Evolutionary conservation across 2,329 filamentous ascomycete species (phyloP).

Genomic region (Diaporthe batatas): DNA sequence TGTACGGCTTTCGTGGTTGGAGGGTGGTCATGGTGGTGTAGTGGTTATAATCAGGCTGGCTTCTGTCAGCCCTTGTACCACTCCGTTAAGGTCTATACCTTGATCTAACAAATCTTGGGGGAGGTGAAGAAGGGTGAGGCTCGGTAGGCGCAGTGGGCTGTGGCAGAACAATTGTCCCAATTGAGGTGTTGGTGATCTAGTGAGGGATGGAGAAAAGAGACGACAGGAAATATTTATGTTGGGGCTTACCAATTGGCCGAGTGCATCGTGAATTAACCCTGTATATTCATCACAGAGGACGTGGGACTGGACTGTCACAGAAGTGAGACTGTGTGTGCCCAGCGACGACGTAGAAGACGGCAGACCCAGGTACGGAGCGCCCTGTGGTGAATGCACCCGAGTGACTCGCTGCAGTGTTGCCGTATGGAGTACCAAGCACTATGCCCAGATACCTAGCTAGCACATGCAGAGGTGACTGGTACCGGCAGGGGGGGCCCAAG

Average conservation of each 20-base stretch:
- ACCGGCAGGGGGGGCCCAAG: constrained; percentile 1
- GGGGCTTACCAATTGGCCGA: constrained; percentile 5
- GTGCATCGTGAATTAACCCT: constrained; percentile 3
- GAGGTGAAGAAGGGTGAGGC: not conserved
- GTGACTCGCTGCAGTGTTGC: not conserved
- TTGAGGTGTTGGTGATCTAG: no score
- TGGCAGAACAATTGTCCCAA: not conserved
- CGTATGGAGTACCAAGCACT: not conserved
- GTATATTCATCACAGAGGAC: not conserved
- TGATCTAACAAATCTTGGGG: not conserved
- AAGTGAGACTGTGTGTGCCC: constrained; percentile 3
- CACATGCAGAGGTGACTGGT: not conserved
- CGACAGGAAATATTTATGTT: not conserved
- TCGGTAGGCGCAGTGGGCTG: not conserved
- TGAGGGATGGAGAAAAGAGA: not conserved
- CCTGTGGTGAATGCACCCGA: not conserved
- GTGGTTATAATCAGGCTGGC: not conserved
- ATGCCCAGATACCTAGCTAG: not conserved
- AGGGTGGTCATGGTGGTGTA: constrained; percentile 81
- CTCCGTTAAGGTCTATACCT: not conserved
- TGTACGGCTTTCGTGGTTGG: constrained; percentile 80
- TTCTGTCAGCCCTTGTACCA: not conserved
- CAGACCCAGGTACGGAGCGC: not conserved
- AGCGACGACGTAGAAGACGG: not conserved
- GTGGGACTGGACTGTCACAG: not conserved